A percentile compares a stretch with the other conserved stretches of the same genome.
phyloP scores from a whole-genome alignment of 768 basidiomycete genomes.

The Gloeophyllum trabeum region DNA sequence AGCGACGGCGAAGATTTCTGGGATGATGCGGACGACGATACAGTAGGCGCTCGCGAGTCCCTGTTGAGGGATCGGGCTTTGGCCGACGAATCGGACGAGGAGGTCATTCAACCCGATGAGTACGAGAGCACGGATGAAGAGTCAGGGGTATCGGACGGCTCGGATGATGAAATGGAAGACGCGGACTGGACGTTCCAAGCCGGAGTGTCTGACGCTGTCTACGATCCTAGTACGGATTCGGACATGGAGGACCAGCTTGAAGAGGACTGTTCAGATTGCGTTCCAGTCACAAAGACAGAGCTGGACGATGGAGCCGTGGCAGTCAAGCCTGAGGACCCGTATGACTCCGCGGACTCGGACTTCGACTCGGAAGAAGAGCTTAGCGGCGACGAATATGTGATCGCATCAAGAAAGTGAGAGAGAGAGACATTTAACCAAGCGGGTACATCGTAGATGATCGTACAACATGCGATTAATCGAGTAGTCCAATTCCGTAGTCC shows the following conservation, averaged over 20 bases:
- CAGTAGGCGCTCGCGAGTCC: background rate
- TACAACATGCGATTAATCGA: no score
- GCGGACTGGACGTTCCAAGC: background rate
- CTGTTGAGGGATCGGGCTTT: background rate
- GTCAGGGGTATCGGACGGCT: background rate
- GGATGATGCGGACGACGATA: background rate
- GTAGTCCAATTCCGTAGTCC: no score
- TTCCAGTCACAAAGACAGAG: background rate
- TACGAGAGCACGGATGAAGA: background rate
- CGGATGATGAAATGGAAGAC: background rate
- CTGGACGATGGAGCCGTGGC: no score
- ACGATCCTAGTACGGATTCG: background rate
- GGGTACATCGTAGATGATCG: no score
- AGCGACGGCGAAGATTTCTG: background rate
- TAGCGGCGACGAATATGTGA: slow-evolving; percentile 25
- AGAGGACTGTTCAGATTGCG: no score
- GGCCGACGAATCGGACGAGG: no score
- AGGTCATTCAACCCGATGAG: background rate
- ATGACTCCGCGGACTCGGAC: background rate
- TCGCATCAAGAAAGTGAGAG: no score
- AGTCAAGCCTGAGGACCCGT: background rate
- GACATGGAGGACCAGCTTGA: no score
- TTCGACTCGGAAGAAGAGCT: background rate
- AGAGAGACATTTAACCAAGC: no score
- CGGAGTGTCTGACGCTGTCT: background rate